phyloP scores from a whole-genome alignment of 179 eudicot species.

The Silene vulgaris region DNA sequence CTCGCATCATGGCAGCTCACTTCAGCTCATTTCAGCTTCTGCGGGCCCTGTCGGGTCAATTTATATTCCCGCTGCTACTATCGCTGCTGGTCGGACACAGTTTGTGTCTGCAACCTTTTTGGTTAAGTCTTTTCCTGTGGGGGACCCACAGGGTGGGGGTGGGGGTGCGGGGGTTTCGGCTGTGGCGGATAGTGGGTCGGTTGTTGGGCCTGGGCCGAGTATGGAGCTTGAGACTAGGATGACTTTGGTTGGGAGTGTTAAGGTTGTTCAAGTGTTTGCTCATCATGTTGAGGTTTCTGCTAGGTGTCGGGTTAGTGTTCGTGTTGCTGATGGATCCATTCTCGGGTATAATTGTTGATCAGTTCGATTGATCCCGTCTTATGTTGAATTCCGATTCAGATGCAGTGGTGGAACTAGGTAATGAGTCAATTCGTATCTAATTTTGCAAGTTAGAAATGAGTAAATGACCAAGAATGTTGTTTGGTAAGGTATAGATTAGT shows the following conservation, averaged over 20 bases:
- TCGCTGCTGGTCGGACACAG: constrained; percentile 56
- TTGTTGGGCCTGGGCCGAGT: constrained; percentile 45
- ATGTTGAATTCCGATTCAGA: too few relatives aligned
- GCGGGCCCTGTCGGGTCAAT: constrained; percentile 53
- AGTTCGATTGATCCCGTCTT: neutral
- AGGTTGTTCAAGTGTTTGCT: constrained; percentile 39
- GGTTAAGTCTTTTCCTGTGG: constrained; percentile 49
- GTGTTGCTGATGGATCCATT: constrained; percentile 36
- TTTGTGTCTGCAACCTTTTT: constrained; percentile 70
- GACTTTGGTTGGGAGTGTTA: constrained; percentile 44
- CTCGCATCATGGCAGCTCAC: constrained; percentile 79
- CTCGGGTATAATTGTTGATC: constrained; percentile 36
- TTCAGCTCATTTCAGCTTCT: constrained; percentile 51
- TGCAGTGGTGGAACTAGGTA: too few relatives aligned
- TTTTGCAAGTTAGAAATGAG: too few relatives aligned
- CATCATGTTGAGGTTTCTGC: constrained; percentile 39
- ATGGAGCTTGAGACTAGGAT: constrained; percentile 52
- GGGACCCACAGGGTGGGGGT: constrained; percentile 15
- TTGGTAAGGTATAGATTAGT: neutral
- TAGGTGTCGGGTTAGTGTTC: constrained; percentile 34
- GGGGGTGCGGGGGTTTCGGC: constrained; percentile 16
- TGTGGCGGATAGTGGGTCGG: constrained; percentile 24
- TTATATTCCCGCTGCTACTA: constrained; percentile 70
- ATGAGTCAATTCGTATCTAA: too few relatives aligned
- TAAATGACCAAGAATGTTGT: too few relatives aligned